Conservation (phyloP, 2,329 filamentous ascomycete genomes). For the Phyllosticta citriasiana region DNA sequence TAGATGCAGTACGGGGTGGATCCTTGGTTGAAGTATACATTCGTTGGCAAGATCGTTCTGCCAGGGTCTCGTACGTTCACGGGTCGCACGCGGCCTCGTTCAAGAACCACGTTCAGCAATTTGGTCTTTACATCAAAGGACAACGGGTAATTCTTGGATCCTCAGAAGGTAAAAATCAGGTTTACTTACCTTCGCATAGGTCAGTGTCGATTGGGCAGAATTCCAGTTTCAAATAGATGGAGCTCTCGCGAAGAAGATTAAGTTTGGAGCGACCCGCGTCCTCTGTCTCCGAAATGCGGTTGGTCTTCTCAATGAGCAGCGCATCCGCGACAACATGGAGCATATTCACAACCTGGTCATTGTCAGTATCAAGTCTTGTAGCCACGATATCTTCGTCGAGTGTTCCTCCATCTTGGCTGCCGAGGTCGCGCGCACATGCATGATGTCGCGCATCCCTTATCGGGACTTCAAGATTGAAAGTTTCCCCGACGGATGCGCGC, state of each 20-base stretch:
- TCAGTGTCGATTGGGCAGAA: slow-evolving; percentile 60
- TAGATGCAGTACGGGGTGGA: slow-evolving; percentile 57
- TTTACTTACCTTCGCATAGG: slow-evolving; percentile 33
- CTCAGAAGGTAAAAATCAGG: not conserved
- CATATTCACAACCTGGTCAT: slow-evolving; percentile 74
- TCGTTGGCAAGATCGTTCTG: slow-evolving; percentile 51
- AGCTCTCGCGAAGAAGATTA: slow-evolving; percentile 56
- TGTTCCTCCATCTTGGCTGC: slow-evolving; percentile 71
- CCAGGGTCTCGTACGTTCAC: slow-evolving; percentile 60
- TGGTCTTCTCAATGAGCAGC: slow-evolving; percentile 46
- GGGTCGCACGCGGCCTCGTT: slow-evolving; percentile 48
- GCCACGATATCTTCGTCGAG: slow-evolving; percentile 53
- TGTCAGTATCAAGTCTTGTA: slow-evolving; percentile 50
- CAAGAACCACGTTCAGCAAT: slow-evolving; percentile 50
- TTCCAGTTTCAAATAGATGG: slow-evolving; percentile 56
- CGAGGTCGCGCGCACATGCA: slow-evolving; percentile 65
- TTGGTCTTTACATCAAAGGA: slow-evolving; percentile 58
- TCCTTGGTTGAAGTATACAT: slow-evolving; percentile 56
- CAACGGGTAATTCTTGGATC: slow-evolving; percentile 49
- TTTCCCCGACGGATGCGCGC: slow-evolving; percentile 60
- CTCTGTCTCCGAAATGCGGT: not conserved
- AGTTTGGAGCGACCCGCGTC: slow-evolving; percentile 61
- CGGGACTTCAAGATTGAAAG: slow-evolving; percentile 62
- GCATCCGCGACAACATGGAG: slow-evolving; percentile 62
- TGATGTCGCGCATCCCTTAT: slow-evolving; percentile 60